Evolutionary conservation across 768 basidiomycete species (phyloP), one percentile per base, ranked within the genome.

Genomic region (Trametes maxima): DNA sequence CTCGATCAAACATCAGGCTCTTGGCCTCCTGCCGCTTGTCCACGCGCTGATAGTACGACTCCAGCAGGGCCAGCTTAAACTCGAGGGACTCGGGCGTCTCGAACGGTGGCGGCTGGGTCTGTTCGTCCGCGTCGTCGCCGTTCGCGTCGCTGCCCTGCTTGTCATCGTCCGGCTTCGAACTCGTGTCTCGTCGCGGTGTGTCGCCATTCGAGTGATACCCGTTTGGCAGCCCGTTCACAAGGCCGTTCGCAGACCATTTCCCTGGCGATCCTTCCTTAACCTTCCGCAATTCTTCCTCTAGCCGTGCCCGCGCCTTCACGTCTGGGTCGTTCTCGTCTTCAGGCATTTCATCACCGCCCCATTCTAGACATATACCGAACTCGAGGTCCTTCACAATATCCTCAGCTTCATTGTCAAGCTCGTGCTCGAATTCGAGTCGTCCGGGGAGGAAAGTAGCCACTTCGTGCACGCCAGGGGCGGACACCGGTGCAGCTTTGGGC

Each of bases 361-460:
- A 96, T 35, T 86, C 83, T 21, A 84, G 79, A 62, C 93, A 93
- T n/a, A 95, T 77, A 1, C 93, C 96, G 67, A 98, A 98, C 71
- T 98, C 95, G 64, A 99, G 80, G 71, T 98, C 94, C 74, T 98
- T 98, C 65, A 98, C 89, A 2, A 93, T 75, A 68, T 95, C 89
- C 72, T 99, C 96, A 0, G 96, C 96, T 53, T 99, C 96, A 72
- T 99, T 97, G 70, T 98, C 95, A 5, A 94, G 77, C 74, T 99
- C 96, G 67, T 95, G 95, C 71, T 99, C 96, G 71, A 99, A 99
- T 74, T 99, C 96, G 37, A 99, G 81, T n/a, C 96, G 88, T 16
- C 96, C 96, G 10, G 96, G 96, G 70, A 99, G 88, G 76, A 89
- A 98, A 0, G 89, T 90, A 16, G 89, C 86, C 42, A 98, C 83